These are phyloP conservation scores for Eutypella sp. DNA, from an alignment of 2,329 filamentous ascomycete genomes.

Conservation along the genomic window DNA sequence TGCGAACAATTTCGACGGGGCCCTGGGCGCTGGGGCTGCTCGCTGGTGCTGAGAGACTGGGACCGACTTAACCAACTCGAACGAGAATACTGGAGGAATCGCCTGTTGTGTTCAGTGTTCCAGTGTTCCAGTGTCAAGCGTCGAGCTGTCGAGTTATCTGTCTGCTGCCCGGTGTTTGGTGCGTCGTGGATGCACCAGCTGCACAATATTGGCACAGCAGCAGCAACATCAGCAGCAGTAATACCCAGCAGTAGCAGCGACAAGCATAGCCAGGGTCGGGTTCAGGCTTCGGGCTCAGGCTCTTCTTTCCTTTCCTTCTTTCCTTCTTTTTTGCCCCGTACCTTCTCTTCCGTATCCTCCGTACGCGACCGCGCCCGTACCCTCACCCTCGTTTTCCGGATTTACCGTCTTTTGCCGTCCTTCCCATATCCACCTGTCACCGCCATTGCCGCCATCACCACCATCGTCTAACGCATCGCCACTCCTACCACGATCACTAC, in stretches of 20 bases:
- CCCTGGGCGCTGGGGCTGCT: too few relatives aligned
- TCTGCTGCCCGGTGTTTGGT: neutral
- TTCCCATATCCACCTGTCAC: neutral
- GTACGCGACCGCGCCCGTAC: neutral
- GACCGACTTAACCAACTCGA: too few relatives aligned
- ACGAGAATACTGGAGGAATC: too few relatives aligned
- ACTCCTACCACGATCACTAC: neutral
- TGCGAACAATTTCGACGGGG: too few relatives aligned
- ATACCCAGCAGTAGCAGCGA: neutral
- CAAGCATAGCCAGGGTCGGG: too few relatives aligned
- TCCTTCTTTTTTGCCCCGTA: neutral
- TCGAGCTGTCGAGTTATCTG: too few relatives aligned
- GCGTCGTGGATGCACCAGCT: neutral
- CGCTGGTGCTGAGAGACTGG: too few relatives aligned
- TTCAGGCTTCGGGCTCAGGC: too few relatives aligned
- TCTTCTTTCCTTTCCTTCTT: neutral
- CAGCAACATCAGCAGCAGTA: neutral
- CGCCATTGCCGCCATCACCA: neutral
- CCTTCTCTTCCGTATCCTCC: neutral
- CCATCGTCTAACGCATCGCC: neutral
- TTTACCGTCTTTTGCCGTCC: neutral
- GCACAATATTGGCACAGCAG: neutral
- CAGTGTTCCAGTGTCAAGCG: too few relatives aligned
- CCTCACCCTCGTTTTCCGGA: neutral
- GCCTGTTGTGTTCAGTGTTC: too few relatives aligned